A percentile compares a stretch with the other conserved stretches of the same genome.
phyloP scores from a whole-genome alignment of 2,329 filamentous ascomycete species.

The Didymella segeticola region DNA sequence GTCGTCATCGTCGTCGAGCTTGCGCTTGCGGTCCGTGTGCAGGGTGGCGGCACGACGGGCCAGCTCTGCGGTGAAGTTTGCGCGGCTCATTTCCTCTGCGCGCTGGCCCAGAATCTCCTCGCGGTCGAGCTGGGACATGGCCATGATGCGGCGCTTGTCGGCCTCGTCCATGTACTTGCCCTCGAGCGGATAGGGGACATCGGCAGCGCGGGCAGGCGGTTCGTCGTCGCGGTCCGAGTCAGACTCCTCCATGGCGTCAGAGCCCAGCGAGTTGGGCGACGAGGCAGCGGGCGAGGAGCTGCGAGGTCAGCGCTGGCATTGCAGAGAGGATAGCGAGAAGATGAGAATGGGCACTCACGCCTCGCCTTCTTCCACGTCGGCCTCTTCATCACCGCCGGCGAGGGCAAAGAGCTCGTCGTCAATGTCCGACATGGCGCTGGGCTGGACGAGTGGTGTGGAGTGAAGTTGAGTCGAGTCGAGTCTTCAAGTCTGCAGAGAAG shows the following conservation, averaged over 20 bases:
- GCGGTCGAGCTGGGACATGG: constrained; percentile 86
- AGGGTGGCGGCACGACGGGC: constrained; percentile 76
- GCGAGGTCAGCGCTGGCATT: constrained; percentile 38
- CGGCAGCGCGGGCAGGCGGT: constrained; percentile 61
- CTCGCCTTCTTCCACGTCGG: constrained; percentile 77
- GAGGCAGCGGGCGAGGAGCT: constrained; percentile 71
- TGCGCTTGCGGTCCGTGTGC: constrained; percentile 72
- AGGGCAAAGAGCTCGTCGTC: constrained; percentile 93
- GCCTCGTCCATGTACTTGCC: constrained; percentile 73
- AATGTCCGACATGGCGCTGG: constrained; percentile 70
- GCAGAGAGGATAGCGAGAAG: constrained; percentile 15
- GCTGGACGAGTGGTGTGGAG: constrained; percentile 7
- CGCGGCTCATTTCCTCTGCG: constrained; percentile 79
- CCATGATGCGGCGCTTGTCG: constrained; percentile 71
- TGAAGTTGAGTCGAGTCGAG: too few species aligned
- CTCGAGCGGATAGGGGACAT: constrained; percentile 81
- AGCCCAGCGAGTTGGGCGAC: constrained; percentile 77
- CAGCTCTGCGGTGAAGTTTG: constrained; percentile 81
- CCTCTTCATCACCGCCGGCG: constrained; percentile 73
- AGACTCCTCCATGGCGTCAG: constrained; percentile 86
- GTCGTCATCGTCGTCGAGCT: constrained; percentile 73
- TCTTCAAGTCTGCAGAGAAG: too few species aligned
- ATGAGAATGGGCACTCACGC: constrained; percentile 66
- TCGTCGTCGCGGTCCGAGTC: constrained; percentile 59
- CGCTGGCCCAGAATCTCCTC: constrained; percentile 91